A percentile compares a stretch with the other conserved stretches of the same genome.
Evolutionary conservation across 495 filamentous ascomycete genomes (phyloP).

Genomic region (Penicillium goetzii): DNA sequence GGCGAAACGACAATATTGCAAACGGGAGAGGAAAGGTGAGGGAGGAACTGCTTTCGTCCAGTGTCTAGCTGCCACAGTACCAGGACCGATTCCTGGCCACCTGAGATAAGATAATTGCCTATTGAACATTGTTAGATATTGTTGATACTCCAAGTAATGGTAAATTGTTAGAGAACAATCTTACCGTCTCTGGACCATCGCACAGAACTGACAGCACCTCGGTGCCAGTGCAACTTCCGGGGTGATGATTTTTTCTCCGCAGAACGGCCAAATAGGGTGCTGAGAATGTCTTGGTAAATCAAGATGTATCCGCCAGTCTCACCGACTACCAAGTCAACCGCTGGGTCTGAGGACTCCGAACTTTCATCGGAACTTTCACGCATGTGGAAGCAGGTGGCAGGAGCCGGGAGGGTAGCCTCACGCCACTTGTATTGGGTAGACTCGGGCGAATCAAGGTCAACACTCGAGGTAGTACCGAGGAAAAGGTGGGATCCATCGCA

Average conservation of each 20-base stretch:
- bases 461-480: conserved; percentile 32
- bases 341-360: conserved; percentile 37
- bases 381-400: conserved; percentile 42
- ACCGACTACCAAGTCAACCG: conserved; percentile 74
- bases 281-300: conserved; percentile 73
- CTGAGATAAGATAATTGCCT: conserved; percentile 97
- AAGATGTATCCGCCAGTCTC: conserved; percentile 73
- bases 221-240: conserved; percentile 86
- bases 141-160: neutral
- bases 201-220: conserved; percentile 74
- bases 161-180: conserved; percentile 24
- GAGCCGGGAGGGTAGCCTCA: conserved; percentile 45
- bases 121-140: conserved; percentile 16
- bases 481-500: conserved; percentile 41
- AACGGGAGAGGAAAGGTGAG: conserved; percentile 83
- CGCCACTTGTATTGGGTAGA: conserved; percentile 54
- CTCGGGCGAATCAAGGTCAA: conserved; percentile 18
- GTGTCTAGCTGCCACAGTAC: conserved; percentile 97
- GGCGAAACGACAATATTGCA: conserved; percentile 83
- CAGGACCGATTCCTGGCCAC: conserved; percentile 85
- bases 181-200: conserved; percentile 92
- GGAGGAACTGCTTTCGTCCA: conserved; percentile 74
- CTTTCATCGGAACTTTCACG: conserved; percentile 21
- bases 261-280: conserved; percentile 52
- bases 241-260: conserved; percentile 46